Base-by-base conservation (phyloP, 768 basidiomycete species). In the Pilatotrama ljubarskyi region DNA sequence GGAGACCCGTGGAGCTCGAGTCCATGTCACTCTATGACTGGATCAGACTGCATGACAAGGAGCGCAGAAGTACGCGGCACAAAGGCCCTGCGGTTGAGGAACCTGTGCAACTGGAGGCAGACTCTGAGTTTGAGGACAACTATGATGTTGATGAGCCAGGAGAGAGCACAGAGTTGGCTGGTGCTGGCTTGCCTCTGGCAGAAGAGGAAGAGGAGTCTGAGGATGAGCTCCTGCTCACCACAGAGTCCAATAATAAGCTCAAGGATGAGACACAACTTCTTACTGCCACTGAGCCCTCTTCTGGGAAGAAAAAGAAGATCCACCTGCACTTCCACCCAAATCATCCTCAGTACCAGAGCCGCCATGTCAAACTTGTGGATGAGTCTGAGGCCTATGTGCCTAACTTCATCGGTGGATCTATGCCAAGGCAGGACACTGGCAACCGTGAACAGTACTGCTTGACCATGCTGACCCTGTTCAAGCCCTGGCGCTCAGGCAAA, bases 1-100 rank as follows among this genome's bases (percentile, higher is more conserved):
- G 26, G 14, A 36, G 61, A 18, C 55, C 61, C 15, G 9, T 8
- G 8, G 37, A 55, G 35, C 36, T 48, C 26, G 49, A 64, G 22
- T 11, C 24, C 24, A 46, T 46, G 44, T 26, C 44, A 25, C 44
- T 46, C 22, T 46, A 46, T 46, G 24, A 46, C 44, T 25, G 44
- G 44, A 25, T 46, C 24, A 24, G 44, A 25, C 22, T 26, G 24
- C 11, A 22, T 2, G 44, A 46, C 6, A 46, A 46, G 24, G 24
- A 46, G 44, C 44, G 44, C 11, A 46, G 13, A 17, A 15, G 17
- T 20, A 20, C 10, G 3, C 15, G 18, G 17, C 13, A 25, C 8
- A 46, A 46, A 13, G 44, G 44, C 22, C 22, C 22, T 11, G 26
- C 13, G 44, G 24, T 25, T 8, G 24, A 46, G 7, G 11, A 25